Base-by-base conservation (phyloP, 768 basidiomycete genomes). In the Boletus sp. region DNA sequence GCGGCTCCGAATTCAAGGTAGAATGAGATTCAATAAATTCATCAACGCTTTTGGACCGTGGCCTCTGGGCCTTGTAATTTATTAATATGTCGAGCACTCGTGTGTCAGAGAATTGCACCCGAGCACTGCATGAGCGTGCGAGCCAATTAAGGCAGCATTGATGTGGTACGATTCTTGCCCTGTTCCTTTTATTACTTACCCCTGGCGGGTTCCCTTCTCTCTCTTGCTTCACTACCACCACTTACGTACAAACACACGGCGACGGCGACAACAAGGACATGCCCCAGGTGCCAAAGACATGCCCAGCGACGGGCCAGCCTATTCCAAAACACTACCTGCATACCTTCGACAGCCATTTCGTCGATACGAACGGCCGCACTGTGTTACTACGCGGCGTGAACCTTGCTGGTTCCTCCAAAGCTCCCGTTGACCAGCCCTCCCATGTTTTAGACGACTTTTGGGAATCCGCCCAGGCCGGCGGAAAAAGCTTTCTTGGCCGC, bases 341-440 rank as follows among this genome's bases (percentile, higher is more conserved):
- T 73, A 92, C 90, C 30, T 71, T 81, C 15, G 75, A 81, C 51
- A 83, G 81, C 62, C 80, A 83, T 51, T 93, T 93, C 65, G 83
- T 92, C 66, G 91, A 93, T 72, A 79, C 78, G 52, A 71, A 77
- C 51, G 89, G 92, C 20, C 84, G 93, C 46, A 87, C 88, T 0
- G 72, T 96, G 18, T 77, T 98, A 15, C 78, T 99, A 0, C 85
- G 96, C 52, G 97, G 97, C n/a, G 90, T 98, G 44, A 99, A 99
- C 71, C 83, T 98, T 46, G 89, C 92, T 12, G 92, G 92, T 8
- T 86, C 92, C 1, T 83, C 88, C 47, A 99, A 99, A 68, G 86
- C 89, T 0, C 95, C 96, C 0, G 68, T 84, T 1, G 83, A 79
- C 47, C 80, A 83, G 54, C 90, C 86, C 0, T 88, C 87, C 0